Evolutionary conservation across 75 land plant genomes (phyloP).

Genomic region (Cryptomeria japonica): DNA sequence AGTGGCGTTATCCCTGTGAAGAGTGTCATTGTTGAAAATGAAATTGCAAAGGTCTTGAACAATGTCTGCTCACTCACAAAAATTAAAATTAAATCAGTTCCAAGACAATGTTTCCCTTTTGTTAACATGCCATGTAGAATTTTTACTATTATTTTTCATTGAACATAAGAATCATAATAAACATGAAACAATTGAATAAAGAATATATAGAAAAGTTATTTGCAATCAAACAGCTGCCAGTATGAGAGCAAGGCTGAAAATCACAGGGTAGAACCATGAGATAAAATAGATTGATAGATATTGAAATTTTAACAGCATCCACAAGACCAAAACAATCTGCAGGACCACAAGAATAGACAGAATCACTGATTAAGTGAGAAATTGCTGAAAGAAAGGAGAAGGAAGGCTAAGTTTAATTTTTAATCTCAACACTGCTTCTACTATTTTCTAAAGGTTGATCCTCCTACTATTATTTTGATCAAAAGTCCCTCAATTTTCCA

Average conservation of each 20-base stretch:
- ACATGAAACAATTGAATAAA: background rate
- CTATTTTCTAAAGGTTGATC: background rate
- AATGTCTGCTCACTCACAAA: constrained; percentile 46
- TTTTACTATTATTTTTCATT: background rate
- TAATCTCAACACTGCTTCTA: background rate
- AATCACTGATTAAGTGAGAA: background rate
- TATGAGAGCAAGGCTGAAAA: background rate
- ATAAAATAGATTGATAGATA: background rate
- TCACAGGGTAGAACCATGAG: background rate
- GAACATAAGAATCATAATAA: background rate
- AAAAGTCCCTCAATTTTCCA: background rate
- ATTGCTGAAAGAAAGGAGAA: background rate
- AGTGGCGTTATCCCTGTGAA: constrained; percentile 85
- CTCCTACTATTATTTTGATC: background rate
- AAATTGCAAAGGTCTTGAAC: constrained; percentile 74
- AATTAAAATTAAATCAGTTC: background rate
- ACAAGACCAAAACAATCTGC: background rate
- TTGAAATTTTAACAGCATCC: background rate
- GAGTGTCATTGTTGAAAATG: constrained; percentile 82
- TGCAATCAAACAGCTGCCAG: background rate
- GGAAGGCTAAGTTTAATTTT: background rate
- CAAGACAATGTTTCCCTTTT: background rate
- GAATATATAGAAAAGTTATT: background rate
- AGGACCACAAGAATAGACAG: background rate
- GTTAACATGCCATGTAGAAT: background rate